Evolutionary conservation across 2,329 filamentous ascomycete species (phyloP).

Genomic region (Colletotrichum tofieldiae): DNA sequence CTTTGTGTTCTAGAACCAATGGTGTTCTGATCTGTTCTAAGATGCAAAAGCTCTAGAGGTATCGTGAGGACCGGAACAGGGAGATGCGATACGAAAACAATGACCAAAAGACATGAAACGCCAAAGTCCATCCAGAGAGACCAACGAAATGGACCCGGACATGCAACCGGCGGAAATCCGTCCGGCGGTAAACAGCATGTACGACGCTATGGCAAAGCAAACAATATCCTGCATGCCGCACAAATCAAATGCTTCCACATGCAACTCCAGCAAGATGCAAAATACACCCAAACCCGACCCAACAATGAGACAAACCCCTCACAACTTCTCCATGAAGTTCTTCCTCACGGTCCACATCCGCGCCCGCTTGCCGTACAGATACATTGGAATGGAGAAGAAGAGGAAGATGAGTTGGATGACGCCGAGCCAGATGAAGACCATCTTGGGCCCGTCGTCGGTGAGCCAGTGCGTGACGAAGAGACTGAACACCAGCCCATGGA

Average conservation of each 20-base stretch:
- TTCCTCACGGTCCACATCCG: constrained; percentile 94
- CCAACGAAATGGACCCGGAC: neutral
- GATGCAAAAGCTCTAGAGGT: neutral
- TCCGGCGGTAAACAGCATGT: neutral
- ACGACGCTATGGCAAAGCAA: neutral
- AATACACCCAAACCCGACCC: neutral
- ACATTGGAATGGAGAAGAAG: constrained; percentile 88
- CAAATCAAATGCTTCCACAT: neutral
- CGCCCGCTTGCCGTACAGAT: constrained; percentile 90
- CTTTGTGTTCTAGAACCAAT: neutral
- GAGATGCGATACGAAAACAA: neutral
- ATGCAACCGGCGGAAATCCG: neutral
- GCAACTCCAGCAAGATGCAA: neutral
- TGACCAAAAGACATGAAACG: neutral
- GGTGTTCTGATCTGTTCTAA: neutral
- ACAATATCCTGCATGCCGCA: neutral
- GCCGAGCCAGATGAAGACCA: constrained; percentile 86
- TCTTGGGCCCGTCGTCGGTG: constrained; percentile 79
- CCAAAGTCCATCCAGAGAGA: neutral
- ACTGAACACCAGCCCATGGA: constrained; percentile 91
- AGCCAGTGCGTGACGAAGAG: constrained; percentile 93
- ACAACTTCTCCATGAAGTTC: constrained; percentile 87
- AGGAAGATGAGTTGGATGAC: constrained; percentile 86
- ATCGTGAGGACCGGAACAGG: neutral
- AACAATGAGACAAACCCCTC: neutral